Percentiles rank a stretch among this genome's conserved stretches.
phyloP scores from a whole-genome alignment of 1,284 basidiomycete genomes.

The Amanita bisporigera region DNA sequence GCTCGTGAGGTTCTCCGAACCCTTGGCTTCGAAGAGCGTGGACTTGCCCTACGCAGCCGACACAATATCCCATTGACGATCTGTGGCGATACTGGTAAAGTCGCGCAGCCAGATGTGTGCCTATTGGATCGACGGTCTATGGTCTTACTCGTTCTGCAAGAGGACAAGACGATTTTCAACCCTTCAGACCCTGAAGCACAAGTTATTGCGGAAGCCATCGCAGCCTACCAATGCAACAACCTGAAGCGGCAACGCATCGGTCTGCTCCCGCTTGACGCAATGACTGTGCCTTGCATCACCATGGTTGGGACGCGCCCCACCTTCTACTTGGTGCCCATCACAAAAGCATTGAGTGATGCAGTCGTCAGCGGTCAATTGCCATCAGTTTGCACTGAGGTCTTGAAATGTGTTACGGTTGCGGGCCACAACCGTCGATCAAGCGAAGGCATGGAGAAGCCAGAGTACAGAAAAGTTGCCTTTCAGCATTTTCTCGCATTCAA shows the following conservation, averaged over 20 bases:
- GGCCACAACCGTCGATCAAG: slow-evolving; percentile 13
- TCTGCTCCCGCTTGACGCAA: slow-evolving; percentile 21
- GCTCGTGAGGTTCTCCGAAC: slow-evolving; percentile 22
- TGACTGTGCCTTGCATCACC: slow-evolving; percentile 37
- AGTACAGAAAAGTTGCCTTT: slow-evolving; percentile 32
- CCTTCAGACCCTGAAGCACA: slow-evolving; percentile 27
- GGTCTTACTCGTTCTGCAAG: slow-evolving; percentile 24
- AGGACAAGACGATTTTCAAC: slow-evolving; percentile 12
- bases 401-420: slow-evolving; percentile 22
- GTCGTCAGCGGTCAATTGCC: slow-evolving; percentile 35
- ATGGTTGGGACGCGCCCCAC: slow-evolving; percentile 36
- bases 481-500: slow-evolving; percentile 34
- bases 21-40: slow-evolving; percentile 23
- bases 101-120: slow-evolving; percentile 20
- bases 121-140: slow-evolving; percentile 18
- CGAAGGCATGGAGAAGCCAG: slow-evolving; percentile 34
- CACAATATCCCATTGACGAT: slow-evolving; percentile 23
- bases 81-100: slow-evolving; percentile 19
- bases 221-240: slow-evolving; percentile 45
- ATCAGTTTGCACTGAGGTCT: slow-evolving; percentile 26
- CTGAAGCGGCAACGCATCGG: slow-evolving; percentile 24
- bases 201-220: slow-evolving; percentile 42
- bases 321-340: slow-evolving; percentile 42
- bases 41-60: slow-evolving; percentile 15
- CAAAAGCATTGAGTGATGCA: slow-evolving; percentile 29